phyloP scores from a whole-genome alignment of 441 rosid species.

The Daphne laureola region DNA sequence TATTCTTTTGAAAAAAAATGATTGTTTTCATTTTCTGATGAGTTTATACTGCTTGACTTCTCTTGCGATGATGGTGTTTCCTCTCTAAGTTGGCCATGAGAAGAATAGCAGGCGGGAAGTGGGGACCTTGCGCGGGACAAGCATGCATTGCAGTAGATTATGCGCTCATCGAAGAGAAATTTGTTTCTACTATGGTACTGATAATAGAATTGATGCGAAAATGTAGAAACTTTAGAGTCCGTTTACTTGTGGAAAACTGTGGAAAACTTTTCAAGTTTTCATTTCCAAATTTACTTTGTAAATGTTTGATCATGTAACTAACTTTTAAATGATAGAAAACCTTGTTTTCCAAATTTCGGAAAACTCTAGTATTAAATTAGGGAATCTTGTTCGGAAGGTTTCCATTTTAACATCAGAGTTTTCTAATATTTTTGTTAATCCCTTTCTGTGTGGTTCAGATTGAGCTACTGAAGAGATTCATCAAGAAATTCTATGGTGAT shows the following conservation, averaged over 20 bases:
- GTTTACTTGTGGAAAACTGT: too few species aligned
- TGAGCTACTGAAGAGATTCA: conserved; percentile 33
- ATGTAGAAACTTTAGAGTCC: too few species aligned
- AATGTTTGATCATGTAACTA: too few species aligned
- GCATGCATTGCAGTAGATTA: conserved; percentile 71
- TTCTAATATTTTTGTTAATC: too few species aligned
- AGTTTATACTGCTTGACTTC: background rate
- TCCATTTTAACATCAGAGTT: too few species aligned
- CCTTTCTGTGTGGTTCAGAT: conserved; percentile 34
- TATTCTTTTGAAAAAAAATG: background rate
- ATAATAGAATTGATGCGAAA: background rate
- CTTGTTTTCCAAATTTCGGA: too few species aligned
- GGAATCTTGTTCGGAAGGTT: too few species aligned
- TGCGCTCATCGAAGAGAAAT: conserved; percentile 50
- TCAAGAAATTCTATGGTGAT: conserved; percentile 57
- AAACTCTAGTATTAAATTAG: too few species aligned
- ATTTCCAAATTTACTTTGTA: too few species aligned
- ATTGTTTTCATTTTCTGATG: background rate
- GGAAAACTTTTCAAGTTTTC: too few species aligned
- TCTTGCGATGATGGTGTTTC: conserved; percentile 8
- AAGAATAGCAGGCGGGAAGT: conserved; percentile 68
- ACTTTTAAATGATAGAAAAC: too few species aligned
- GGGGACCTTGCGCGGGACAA: conserved; percentile 78
- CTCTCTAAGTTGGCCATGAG: conserved; percentile 35
- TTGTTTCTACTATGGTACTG: conserved; percentile 43